phyloP scores from a whole-genome alignment of 2,329 filamentous ascomycete species.

The Fusarium xylarioides region DNA sequence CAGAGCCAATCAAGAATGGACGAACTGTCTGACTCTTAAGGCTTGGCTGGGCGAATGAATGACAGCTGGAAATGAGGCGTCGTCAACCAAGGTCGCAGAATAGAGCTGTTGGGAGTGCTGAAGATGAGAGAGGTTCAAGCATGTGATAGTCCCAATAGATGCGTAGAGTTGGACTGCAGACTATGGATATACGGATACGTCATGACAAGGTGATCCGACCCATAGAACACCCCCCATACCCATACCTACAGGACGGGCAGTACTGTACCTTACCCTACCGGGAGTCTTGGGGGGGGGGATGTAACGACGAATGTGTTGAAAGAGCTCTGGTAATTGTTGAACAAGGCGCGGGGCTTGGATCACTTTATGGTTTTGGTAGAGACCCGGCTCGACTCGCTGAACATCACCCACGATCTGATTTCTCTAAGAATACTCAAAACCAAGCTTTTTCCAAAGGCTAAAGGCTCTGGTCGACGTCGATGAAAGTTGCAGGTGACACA shows the following conservation, averaged over 20 bases:
- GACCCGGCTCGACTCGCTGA: neutral
- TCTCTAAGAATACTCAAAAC: neutral
- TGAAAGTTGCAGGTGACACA: slow-evolving; percentile 40
- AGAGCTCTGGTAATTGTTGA: slow-evolving; percentile 9
- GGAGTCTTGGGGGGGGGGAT: slow-evolving; percentile 23
- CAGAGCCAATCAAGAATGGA: slow-evolving; percentile 14
- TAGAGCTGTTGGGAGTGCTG: slow-evolving; percentile 26
- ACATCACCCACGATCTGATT: neutral
- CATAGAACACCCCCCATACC: neutral
- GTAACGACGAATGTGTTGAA: slow-evolving; percentile 26
- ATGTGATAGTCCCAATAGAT: slow-evolving; percentile 42
- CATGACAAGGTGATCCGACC: slow-evolving; percentile 19
- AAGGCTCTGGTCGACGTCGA: slow-evolving; percentile 35
- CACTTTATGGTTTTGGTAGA: slow-evolving; percentile 15
- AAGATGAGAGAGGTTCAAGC: slow-evolving; percentile 27
- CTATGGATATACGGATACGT: slow-evolving; percentile 32
- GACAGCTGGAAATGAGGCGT: slow-evolving; percentile 25
- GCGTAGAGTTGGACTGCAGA: slow-evolving; percentile 29
- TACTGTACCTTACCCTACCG: slow-evolving; percentile 18
- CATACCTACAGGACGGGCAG: slow-evolving; percentile 1
- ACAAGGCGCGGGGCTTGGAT: neutral
- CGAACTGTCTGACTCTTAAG: slow-evolving; percentile 16
- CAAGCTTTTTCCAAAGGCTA: slow-evolving; percentile 12
- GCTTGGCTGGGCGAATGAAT: slow-evolving; percentile 12
- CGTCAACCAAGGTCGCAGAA: slow-evolving; percentile 18